A percentile compares a stretch with the other conserved stretches of the same genome.
Conservation (phyloP, 202 grass and related monocot genomes). For the Setaria italica region DNA sequence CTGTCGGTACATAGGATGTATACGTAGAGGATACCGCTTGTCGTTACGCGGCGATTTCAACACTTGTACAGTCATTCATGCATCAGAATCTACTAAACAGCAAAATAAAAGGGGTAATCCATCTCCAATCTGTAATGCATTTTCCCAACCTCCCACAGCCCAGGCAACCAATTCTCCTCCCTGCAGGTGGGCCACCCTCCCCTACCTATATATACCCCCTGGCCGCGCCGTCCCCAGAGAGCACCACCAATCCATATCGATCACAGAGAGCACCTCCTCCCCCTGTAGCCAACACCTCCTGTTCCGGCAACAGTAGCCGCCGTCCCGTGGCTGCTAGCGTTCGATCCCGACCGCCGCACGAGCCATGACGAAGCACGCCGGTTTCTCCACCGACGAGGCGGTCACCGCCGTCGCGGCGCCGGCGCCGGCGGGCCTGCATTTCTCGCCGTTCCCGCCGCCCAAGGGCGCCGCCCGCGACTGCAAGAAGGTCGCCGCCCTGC, state of each 20-base stretch:
- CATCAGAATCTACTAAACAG: not conserved
- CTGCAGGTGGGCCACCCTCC: not conserved
- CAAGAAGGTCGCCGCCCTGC: slow-evolving; percentile 46
- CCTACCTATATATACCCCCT: slow-evolving; percentile 35
- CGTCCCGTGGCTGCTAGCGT: not conserved
- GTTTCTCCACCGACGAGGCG: slow-evolving; percentile 52
- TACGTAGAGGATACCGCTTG: not conserved
- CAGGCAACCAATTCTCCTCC: not conserved
- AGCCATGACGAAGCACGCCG: slow-evolving; percentile 68
- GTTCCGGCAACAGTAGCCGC: not conserved
- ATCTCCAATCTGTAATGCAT: not conserved
- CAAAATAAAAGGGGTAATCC: not conserved
- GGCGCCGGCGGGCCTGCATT: slow-evolving; percentile 27
- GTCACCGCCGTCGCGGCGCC: slow-evolving; percentile 31
- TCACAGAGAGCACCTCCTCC: not conserved
- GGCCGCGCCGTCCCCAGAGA: not conserved
- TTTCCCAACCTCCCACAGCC: not conserved
- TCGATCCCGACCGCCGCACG: not conserved
- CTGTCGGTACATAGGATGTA: not conserved
- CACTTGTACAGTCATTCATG: not conserved
- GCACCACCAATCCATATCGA: slow-evolving; percentile 15
- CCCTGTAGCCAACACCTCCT: not conserved
- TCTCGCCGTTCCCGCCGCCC: slow-evolving; percentile 33
- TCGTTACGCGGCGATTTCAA: not conserved
- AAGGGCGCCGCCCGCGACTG: slow-evolving; percentile 32